These are phyloP conservation scores for Ophiostoma pallidulum DNA, from an alignment of 2,329 filamentous ascomycete genomes.

Conservation along the genomic window DNA sequence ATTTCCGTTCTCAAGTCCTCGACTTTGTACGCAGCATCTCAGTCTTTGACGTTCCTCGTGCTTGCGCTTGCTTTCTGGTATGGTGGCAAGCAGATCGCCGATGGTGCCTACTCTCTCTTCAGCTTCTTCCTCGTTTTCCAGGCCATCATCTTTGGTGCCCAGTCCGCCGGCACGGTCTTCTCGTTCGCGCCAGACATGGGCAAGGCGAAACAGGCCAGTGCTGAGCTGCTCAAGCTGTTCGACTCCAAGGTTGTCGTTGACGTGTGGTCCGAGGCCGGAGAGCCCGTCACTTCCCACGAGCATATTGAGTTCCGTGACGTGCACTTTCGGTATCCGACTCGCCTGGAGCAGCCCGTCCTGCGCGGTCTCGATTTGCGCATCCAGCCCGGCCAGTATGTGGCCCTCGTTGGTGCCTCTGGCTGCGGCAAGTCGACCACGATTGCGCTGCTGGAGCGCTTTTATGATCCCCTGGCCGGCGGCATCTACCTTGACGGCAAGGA, in stretches of 20 bases:
- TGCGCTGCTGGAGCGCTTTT: conserved; percentile 85
- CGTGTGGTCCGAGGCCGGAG: conserved; percentile 64
- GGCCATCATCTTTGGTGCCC: conserved; percentile 80
- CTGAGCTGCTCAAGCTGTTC: conserved; percentile 71
- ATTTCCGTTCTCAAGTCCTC: conserved; percentile 69
- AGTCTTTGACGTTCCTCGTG: conserved; percentile 74
- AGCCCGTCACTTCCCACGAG: conserved; percentile 52
- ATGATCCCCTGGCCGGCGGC: conserved; percentile 73
- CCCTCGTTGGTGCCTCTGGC: conserved; percentile 85
- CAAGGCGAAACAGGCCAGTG: conserved; percentile 78
- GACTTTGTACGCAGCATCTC: conserved; percentile 70
- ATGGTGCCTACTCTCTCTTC: conserved; percentile 63
- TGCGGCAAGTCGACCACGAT: conserved; percentile 95
- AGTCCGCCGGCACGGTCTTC: conserved; percentile 84
- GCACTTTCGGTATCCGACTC: conserved; percentile 87
- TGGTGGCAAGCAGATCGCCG: conserved; percentile 65
- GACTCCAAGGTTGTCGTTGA: conserved; percentile 77
- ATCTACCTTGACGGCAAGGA: conserved; percentile 77
- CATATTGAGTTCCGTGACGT: conserved; percentile 83
- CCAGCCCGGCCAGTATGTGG: conserved; percentile 72
- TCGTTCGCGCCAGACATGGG: conserved; percentile 88
- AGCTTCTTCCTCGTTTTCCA: conserved; percentile 91
- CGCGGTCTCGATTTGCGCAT: conserved; percentile 69
- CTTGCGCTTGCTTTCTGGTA: conserved; percentile 92
- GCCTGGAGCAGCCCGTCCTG: conserved; percentile 84